Percentiles rank a stretch among this genome's conserved stretches.
These are phyloP conservation scores for Begonia masoniana DNA, from an alignment of 306 rosid species.

Conservation along the genomic window DNA sequence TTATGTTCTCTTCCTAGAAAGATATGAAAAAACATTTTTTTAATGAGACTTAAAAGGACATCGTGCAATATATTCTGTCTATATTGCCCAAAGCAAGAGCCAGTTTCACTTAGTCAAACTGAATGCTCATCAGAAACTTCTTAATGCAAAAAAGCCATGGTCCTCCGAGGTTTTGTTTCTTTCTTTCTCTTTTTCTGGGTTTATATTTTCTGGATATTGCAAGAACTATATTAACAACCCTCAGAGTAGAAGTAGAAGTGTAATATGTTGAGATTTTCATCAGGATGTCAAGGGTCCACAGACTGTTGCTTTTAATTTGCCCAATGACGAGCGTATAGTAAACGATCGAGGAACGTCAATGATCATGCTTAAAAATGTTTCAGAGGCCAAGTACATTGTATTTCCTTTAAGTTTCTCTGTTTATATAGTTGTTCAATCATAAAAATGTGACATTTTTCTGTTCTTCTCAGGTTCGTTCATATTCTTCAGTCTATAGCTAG, in stretches of 20 bases:
- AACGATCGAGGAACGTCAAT: constrained; percentile 83
- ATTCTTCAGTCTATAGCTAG: constrained; percentile 82
- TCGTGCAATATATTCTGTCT: no score
- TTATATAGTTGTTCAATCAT: constrained; percentile 4
- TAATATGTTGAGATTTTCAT: constrained; percentile 13
- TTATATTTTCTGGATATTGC: not conserved
- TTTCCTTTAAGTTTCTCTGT: constrained; percentile 1
- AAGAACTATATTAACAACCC: constrained; percentile 1
- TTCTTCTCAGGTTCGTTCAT: constrained; percentile 59
- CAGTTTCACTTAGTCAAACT: no score
- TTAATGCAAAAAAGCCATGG: no score
- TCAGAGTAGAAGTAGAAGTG: constrained; percentile 8
- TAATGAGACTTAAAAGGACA: no score
- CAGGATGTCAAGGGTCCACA: constrained; percentile 99
- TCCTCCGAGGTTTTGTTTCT: no score
- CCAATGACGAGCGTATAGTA: constrained; percentile 86
- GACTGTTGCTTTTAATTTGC: constrained; percentile 90
- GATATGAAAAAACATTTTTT: no score
- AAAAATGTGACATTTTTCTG: constrained; percentile 6
- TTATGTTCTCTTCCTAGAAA: no score
- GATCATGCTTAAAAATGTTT: constrained; percentile 97
- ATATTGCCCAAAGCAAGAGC: no score
- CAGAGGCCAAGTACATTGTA: constrained; percentile 78
- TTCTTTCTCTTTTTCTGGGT: no score
- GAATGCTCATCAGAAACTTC: no score